Conservation (phyloP, 176 grass and related monocot species). For the Rhipidocladum racemiflorum region DNA sequence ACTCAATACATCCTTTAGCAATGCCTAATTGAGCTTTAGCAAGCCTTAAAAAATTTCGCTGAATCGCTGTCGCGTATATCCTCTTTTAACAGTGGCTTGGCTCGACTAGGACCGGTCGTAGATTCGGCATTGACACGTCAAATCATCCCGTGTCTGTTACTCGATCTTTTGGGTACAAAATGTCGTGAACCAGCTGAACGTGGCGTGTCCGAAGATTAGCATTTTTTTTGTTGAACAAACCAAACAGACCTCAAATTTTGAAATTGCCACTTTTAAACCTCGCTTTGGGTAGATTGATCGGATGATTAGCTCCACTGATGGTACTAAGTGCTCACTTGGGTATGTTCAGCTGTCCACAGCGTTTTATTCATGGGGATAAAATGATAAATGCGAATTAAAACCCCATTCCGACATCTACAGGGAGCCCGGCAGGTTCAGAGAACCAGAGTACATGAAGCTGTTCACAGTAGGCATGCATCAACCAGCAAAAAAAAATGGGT, state of each 20-base stretch:
- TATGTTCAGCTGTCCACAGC: no score
- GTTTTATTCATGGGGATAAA: no score
- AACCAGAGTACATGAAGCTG: neutral
- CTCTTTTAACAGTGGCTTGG: neutral
- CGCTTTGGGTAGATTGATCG: neutral
- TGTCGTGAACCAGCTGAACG: no score
- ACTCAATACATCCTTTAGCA: neutral
- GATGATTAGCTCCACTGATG: neutral
- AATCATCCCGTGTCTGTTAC: neutral
- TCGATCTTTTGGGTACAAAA: neutral
- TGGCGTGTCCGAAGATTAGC: neutral
- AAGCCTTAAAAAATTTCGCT: neutral
- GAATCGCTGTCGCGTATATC: neutral
- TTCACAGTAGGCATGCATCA: neutral
- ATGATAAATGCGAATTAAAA: neutral
- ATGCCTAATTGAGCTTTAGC: neutral
- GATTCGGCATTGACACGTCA: neutral
- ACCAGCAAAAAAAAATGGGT: neutral
- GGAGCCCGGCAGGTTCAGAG: neutral
- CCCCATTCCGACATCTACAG: neutral
- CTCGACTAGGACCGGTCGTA: neutral
- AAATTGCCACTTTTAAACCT: neutral
- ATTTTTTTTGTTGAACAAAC: neutral
- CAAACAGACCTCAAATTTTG: neutral
- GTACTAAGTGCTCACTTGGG: neutral